phyloP scores from a whole-genome alignment of 2,329 filamentous ascomycete species.

The Trichothecium sympodiale region DNA sequence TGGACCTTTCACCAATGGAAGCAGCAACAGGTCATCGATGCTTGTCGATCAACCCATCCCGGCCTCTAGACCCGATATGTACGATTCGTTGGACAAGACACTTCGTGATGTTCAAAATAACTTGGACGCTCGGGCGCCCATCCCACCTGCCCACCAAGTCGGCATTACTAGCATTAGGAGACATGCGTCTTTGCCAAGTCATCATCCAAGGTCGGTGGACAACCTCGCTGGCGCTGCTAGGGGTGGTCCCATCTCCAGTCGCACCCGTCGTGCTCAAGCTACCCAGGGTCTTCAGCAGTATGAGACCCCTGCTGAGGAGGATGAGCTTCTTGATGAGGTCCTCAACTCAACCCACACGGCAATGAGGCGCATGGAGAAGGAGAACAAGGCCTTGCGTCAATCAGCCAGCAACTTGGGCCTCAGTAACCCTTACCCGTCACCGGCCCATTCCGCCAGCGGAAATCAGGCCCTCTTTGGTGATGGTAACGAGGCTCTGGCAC shows the following conservation, averaged over 20 bases:
- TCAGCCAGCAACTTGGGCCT: constrained; percentile 53
- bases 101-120: constrained; percentile 42
- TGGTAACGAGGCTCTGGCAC: constrained; percentile 47
- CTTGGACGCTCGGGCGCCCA: constrained; percentile 28
- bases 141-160: constrained; percentile 42
- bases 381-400: constrained; percentile 39
- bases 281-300: constrained; percentile 69
- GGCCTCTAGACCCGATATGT: constrained; percentile 41
- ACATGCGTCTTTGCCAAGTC: constrained; percentile 53
- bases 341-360: constrained; percentile 66
- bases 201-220: constrained; percentile 52
- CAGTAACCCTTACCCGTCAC: constrained; percentile 50
- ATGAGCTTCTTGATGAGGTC: constrained; percentile 87
- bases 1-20: constrained; percentile 58
- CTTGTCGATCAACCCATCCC: constrained; percentile 53
- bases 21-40: constrained; percentile 72
- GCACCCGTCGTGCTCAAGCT: constrained; percentile 70
- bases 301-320: constrained; percentile 91
- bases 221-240: constrained; percentile 48
- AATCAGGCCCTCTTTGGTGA: constrained; percentile 67
- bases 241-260: constrained; percentile 58
- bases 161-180: constrained; percentile 45
- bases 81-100: constrained; percentile 51
- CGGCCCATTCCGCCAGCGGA: constrained; percentile 71
- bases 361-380: constrained; percentile 57